Evolutionary conservation across 1,284 basidiomycete species (phyloP).

Genomic region (Wallemia ichthyophaga): DNA sequence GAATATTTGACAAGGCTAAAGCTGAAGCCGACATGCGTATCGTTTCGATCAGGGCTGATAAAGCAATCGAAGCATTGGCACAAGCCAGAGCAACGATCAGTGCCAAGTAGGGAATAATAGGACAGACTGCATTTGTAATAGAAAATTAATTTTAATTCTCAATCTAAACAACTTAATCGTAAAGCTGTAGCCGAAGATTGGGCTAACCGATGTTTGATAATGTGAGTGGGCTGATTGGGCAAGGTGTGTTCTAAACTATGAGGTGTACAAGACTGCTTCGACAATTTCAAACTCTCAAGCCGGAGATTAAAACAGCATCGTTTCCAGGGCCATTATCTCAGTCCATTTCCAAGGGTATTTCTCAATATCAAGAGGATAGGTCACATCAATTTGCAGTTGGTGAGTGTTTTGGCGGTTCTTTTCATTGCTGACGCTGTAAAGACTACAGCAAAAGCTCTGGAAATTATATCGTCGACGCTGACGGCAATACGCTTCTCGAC

Average conservation of each 20-base stretch:
- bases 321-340: neutral
- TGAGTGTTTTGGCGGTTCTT: neutral
- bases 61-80: neutral
- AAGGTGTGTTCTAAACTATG: neutral
- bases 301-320: neutral
- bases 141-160: neutral
- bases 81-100: neutral
- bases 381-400: neutral
- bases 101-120: neutral
- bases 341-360: neutral
- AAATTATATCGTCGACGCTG: constrained; percentile 24
- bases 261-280: neutral
- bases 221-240: too few species aligned
- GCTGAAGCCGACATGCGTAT: neutral
- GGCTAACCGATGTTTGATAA: too few species aligned
- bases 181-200: too few species aligned
- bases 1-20: constrained; percentile 74
- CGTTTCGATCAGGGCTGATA: neutral
- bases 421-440: neutral
- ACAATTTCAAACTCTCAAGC: neutral
- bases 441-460: constrained; percentile 10
- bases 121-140: neutral
- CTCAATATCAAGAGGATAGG: neutral
- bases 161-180: neutral
- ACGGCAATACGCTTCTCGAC: constrained; percentile 23